Evolutionary conservation across 352 stramenopile genomes (phyloP), one percentile per base, ranked within the genome.

Genomic region (Globisporangium canariense): DNA sequence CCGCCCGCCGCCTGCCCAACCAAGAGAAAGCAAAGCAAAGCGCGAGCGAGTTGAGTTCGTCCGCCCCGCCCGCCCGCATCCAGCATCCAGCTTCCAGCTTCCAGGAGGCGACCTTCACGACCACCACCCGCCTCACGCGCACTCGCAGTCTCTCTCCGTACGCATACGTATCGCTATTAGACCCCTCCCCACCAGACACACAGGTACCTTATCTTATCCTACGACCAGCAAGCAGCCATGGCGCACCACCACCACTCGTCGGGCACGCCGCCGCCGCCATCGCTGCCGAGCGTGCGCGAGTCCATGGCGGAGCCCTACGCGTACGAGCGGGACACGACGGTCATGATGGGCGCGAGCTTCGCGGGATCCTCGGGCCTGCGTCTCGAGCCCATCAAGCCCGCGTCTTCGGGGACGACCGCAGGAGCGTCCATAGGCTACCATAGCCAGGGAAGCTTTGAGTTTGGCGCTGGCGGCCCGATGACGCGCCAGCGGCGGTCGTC

Each of bases 401-500:
- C 25, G 4, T 25, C 59, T 5, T 36, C 32, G 32, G 32, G 20
- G 30, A 55, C 32, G 28, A 11, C 36, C 5, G 0, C 40, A 46
- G 40, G 11, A 11, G n/a, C 34, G n/a, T 45, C 20, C n/a, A 36
- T 34, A 6, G 38, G 34, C 2, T 11, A 14, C 22, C 14, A n/a
- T 1, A n/a, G 38, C 30, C 45, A 32, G 11, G 38, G 34, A 13
- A 18, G 41, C 43, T 34, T 54, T 45, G 61, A 67, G 16, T 52
- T 67, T 16, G 61, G 52, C 45, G 43, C n/a, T 4, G 20, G 22
- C 7, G 46, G 16, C 18, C 32, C 53, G 9, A 43, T 36, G 22
- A 60, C 67, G 18, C 73, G 75, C 50, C 68, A 52, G 32, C 74
- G 79, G 2, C 69, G 74, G 20, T 67, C 79, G 61, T 91, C 81